A percentile compares a stretch with the other conserved stretches of the same genome.
These are phyloP conservation scores for Ilex paraguariensis DNA, from an alignment of 305 asterid genomes.

Conservation along the genomic window DNA sequence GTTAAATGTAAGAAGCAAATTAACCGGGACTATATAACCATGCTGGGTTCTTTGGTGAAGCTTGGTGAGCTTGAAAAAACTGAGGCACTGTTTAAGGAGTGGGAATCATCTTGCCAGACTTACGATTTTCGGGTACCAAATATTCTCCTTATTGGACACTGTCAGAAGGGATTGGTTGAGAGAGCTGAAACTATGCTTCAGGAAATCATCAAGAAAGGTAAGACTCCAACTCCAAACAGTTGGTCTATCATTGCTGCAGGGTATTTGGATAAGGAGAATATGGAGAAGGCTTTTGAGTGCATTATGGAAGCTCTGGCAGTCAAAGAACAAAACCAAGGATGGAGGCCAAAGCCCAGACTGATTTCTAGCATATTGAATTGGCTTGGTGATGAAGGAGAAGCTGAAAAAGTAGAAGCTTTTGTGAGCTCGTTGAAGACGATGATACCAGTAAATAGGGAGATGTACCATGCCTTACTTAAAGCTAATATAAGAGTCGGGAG, in stretches of 20 bases:
- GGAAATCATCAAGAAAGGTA: conserved; percentile 30
- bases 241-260: conserved; percentile 54
- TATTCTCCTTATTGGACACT: conserved; percentile 48
- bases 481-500: conserved; percentile 27
- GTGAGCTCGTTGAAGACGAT: conserved; percentile 32
- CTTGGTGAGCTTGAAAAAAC: conserved; percentile 44
- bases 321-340: conserved; percentile 27
- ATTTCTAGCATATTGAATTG: conserved; percentile 31
- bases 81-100: conserved; percentile 39
- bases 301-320: conserved; percentile 50
- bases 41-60: conserved; percentile 51
- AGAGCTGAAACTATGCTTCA: conserved; percentile 43
- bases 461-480: conserved; percentile 29
- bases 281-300: conserved; percentile 49
- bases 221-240: conserved; percentile 46
- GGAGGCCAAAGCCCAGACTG: conserved; percentile 47
- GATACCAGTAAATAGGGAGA: conserved; percentile 21
- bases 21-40: conserved; percentile 51
- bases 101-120: conserved; percentile 40
- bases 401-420: conserved; percentile 39
- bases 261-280: conserved; percentile 26
- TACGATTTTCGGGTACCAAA: conserved; percentile 56
- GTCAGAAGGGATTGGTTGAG: conserved; percentile 40
- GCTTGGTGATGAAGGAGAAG: conserved; percentile 40
- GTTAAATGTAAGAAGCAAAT: conserved; percentile 46